Evolutionary conservation across 805 yeast genomes (phyloP).

Genomic region (Yarrowia bubula): DNA sequence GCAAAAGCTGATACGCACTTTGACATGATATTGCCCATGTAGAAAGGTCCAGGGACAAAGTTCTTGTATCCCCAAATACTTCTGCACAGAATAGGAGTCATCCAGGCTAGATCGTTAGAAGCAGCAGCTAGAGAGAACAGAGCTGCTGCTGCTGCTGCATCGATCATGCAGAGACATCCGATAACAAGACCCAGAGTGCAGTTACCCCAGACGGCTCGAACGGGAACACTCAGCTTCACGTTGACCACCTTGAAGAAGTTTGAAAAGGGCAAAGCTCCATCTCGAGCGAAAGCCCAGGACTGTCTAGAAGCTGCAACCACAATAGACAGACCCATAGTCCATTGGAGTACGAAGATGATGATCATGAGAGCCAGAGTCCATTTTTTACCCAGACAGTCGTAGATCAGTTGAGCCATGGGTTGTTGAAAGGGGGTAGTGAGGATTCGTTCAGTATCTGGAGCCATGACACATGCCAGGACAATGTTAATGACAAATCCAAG

Average conservation of each 20-base stretch:
- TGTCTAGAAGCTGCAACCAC: constrained; percentile 67
- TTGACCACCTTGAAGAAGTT: constrained; percentile 56
- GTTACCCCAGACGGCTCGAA: constrained; percentile 59
- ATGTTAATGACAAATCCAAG: constrained; percentile 59
- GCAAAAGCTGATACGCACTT: constrained; percentile 49
- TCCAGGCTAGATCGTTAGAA: constrained; percentile 64
- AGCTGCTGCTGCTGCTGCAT: constrained; percentile 60
- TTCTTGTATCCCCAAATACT: constrained; percentile 49
- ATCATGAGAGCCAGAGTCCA: constrained; percentile 67
- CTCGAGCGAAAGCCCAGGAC: constrained; percentile 74
- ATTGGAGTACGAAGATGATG: constrained; percentile 57
- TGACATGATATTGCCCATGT: constrained; percentile 52
- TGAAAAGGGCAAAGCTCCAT: constrained; percentile 69
- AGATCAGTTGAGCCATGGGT: constrained; percentile 63
- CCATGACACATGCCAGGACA: constrained; percentile 54
- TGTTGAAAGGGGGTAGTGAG: constrained; percentile 52
- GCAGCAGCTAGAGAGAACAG: constrained; percentile 62
- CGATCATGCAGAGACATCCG: constrained; percentile 60
- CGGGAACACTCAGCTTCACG: constrained; percentile 56
- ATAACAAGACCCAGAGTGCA: constrained; percentile 48
- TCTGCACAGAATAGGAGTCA: constrained; percentile 55
- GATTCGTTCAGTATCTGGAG: constrained; percentile 45
- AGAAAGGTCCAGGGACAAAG: constrained; percentile 66
- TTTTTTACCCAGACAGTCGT: constrained; percentile 58
- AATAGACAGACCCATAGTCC: constrained; percentile 64